Conservation (phyloP, 2,329 filamentous ascomycete genomes). For the Pochonia chlamydosporia region DNA sequence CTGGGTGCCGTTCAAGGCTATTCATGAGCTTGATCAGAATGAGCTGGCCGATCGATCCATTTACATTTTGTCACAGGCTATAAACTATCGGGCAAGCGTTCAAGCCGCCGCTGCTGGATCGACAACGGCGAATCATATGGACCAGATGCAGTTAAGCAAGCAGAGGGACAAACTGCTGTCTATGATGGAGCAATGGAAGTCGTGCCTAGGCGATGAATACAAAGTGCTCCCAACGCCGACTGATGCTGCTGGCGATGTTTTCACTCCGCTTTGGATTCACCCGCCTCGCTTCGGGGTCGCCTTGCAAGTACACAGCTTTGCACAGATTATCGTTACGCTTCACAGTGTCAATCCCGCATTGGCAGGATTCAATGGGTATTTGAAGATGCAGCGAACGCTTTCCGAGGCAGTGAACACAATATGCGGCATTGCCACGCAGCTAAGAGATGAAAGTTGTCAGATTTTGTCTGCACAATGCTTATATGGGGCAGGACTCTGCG, state of each 20-base stretch:
- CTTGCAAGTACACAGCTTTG: slow-evolving; percentile 45
- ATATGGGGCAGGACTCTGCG: slow-evolving; percentile 35
- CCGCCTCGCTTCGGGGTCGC: slow-evolving; percentile 42
- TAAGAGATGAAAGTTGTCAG: slow-evolving; percentile 33
- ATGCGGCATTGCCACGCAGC: slow-evolving; percentile 42
- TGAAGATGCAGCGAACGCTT: slow-evolving; percentile 22
- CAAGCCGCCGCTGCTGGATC: slow-evolving; percentile 36
- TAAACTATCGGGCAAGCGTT: background rate
- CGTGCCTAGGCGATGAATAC: slow-evolving; percentile 30
- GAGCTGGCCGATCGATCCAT: slow-evolving; percentile 48
- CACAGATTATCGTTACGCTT: slow-evolving; percentile 39
- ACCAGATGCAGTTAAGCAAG: no score
- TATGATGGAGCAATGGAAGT: slow-evolving; percentile 25
- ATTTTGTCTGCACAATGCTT: slow-evolving; percentile 38
- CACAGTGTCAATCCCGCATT: slow-evolving; percentile 16
- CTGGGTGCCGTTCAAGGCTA: slow-evolving; percentile 47
- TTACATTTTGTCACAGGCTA: slow-evolving; percentile 46
- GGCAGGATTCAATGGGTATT: slow-evolving; percentile 35
- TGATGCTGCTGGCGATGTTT: slow-evolving; percentile 20
- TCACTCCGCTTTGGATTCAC: slow-evolving; percentile 43
- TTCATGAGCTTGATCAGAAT: slow-evolving; percentile 41
- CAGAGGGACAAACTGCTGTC: slow-evolving; percentile 26
- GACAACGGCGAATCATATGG: no score
- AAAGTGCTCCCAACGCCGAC: slow-evolving; percentile 29
- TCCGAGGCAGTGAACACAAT: slow-evolving; percentile 24